These are phyloP conservation scores for Globisporangium okanoganense DNA, from an alignment of 352 stramenopile species.

Conservation along the genomic window DNA sequence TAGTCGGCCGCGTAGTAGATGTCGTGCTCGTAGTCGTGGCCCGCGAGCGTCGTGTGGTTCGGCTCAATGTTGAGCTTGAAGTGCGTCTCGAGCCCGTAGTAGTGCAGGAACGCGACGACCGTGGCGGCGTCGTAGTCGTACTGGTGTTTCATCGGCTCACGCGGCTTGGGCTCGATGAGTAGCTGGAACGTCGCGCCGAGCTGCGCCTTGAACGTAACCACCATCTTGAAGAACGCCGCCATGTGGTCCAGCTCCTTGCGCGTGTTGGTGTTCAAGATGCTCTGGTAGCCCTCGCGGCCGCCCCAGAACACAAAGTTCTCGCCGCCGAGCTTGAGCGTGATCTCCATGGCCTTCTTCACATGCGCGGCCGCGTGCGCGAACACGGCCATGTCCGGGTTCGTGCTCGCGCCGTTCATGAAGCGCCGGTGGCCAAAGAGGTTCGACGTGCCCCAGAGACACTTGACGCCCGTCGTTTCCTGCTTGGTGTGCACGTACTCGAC, in stretches of 20 bases:
- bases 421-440: conserved; percentile 75
- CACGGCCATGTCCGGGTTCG: conserved; percentile 83
- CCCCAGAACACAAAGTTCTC: conserved; percentile 89
- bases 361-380: conserved; percentile 71
- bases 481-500: conserved; percentile 48
- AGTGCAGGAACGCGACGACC: conserved; percentile 78
- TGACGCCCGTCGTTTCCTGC: conserved; percentile 69
- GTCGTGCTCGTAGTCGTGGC: conserved; percentile 84
- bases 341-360: conserved; percentile 86
- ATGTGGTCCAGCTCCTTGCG: conserved; percentile 81
- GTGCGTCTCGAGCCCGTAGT: conserved; percentile 68
- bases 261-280: conserved; percentile 74
- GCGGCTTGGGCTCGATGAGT: conserved; percentile 82
- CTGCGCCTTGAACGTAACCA: conserved; percentile 72
- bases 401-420: conserved; percentile 85
- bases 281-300: conserved; percentile 78
- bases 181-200: conserved; percentile 73
- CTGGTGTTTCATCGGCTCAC: conserved; percentile 86
- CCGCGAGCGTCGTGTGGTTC: conserved; percentile 85
- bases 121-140: conserved; percentile 89
- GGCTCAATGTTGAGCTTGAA: conserved; percentile 90
- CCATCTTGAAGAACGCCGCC: conserved; percentile 80
- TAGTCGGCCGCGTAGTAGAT: conserved; percentile 69
- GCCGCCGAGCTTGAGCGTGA: conserved; percentile 78
- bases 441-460: conserved; percentile 79